Conservation (phyloP, 495 filamentous ascomycete genomes). For the Daldinia childiae region DNA sequence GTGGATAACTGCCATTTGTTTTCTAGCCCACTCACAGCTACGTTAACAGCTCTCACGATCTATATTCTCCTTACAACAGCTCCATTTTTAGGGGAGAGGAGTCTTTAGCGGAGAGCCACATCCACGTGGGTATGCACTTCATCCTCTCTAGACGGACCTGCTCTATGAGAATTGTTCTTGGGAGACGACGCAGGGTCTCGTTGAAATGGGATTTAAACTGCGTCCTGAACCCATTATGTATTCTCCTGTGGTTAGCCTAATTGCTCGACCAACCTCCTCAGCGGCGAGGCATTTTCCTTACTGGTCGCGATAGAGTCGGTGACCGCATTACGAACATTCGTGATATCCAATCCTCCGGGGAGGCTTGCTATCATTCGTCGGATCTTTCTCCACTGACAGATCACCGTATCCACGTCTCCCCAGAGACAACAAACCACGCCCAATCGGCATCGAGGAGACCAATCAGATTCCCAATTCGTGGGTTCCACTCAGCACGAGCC, state of each 20-base stretch:
- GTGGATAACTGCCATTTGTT: neutral
- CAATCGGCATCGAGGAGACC: neutral
- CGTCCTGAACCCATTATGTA: neutral
- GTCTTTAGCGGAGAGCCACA: neutral
- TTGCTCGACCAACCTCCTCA: neutral
- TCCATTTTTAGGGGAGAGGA: neutral
- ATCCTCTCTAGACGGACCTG: neutral
- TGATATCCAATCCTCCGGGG: slow-evolving; percentile 6
- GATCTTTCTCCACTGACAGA: slow-evolving; percentile 3
- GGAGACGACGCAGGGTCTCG: neutral
- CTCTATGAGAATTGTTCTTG: neutral
- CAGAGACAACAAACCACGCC: slow-evolving; percentile 1
- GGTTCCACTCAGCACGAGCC: neutral
- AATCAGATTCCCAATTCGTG: neutral
- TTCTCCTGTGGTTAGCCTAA: neutral
- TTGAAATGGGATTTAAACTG: neutral
- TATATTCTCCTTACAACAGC: neutral
- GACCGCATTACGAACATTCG: slow-evolving; percentile 1
- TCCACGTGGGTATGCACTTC: slow-evolving; percentile 1
- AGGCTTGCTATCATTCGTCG: neutral
- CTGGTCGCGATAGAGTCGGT: neutral
- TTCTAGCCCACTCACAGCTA: neutral
- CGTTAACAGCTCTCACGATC: neutral
- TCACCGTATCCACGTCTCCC: neutral
- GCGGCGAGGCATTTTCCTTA: slow-evolving; percentile 1